Percentiles rank a stretch among this genome's conserved stretches.
phyloP scores from a whole-genome alignment of 768 basidiomycete genomes.

The Rubroboletus satanas region DNA sequence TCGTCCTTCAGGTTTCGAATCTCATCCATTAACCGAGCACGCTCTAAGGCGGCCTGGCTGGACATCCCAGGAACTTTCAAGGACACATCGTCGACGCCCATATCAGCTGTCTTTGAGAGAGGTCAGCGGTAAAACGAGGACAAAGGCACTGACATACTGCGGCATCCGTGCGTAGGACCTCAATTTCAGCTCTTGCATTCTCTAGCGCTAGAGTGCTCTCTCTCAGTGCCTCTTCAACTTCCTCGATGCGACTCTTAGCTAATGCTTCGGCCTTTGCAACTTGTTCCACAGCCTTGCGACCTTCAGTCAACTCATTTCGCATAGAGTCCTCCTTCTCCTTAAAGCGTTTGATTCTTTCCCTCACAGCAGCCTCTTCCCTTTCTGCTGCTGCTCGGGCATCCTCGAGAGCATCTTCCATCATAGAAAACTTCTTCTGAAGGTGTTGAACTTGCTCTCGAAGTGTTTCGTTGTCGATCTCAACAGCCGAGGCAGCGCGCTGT shows the following conservation, averaged over 20 bases:
- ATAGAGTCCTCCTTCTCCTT: conserved; percentile 71
- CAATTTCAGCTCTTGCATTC: conserved; percentile 87
- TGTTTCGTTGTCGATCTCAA: conserved; percentile 92
- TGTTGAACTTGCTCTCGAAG: conserved; percentile 88
- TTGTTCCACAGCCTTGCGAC: conserved; percentile 62
- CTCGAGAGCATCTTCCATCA: conserved; percentile 82
- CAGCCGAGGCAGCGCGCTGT: conserved; percentile 58
- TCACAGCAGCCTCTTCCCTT: conserved; percentile 61
- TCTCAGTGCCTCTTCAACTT: conserved; percentile 85
- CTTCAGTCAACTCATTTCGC: conserved; percentile 65
- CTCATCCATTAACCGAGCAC: conserved; percentile 50
- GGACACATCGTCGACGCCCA: conserved; percentile 43
- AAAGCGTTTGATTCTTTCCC: conserved; percentile 60
- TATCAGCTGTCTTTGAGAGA: conserved; percentile 40
- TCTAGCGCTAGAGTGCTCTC: conserved; percentile 88
- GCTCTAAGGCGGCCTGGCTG: conserved; percentile 49
- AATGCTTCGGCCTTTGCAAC: conserved; percentile 56
- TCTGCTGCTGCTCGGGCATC: conserved; percentile 69
- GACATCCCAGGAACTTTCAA: conserved; percentile 46
- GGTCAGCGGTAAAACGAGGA: conserved; percentile 9
- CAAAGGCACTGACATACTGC: conserved; percentile 47
- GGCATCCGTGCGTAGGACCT: conserved; percentile 68
- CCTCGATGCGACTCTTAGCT: conserved; percentile 66
- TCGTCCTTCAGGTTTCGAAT: conserved; percentile 50
- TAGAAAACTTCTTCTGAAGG: conserved; percentile 69